These are phyloP conservation scores for Ogataea corticis DNA, from an alignment of 805 yeast genomes.

Conservation along the genomic window DNA sequence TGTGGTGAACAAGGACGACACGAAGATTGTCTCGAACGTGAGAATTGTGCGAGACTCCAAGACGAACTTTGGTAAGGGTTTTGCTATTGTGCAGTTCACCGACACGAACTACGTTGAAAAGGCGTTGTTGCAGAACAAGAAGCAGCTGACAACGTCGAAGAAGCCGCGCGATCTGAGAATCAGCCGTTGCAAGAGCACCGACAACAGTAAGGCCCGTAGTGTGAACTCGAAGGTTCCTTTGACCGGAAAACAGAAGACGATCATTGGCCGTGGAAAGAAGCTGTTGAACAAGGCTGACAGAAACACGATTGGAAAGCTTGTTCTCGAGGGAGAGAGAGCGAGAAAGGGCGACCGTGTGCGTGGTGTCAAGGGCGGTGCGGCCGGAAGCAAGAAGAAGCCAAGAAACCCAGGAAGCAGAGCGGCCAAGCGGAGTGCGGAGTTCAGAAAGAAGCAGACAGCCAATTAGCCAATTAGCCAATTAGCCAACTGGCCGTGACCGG, in stretches of 20 bases:
- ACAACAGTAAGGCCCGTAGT: slow-evolving; percentile 27
- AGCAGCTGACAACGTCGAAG: slow-evolving; percentile 45
- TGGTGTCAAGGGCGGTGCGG: slow-evolving; percentile 57
- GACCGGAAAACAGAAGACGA: slow-evolving; percentile 71
- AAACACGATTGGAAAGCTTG: slow-evolving; percentile 58
- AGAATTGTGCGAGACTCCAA: slow-evolving; percentile 89
- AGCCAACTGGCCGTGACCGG: no score
- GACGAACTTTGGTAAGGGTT: slow-evolving; percentile 95
- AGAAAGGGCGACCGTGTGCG: slow-evolving; percentile 60
- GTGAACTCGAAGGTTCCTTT: slow-evolving; percentile 6
- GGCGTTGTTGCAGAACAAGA: slow-evolving; percentile 76
- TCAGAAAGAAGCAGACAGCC: slow-evolving; percentile 16
- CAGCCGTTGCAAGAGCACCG: slow-evolving; percentile 57
- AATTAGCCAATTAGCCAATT: no score
- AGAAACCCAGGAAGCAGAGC: slow-evolving; percentile 55
- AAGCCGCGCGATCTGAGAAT: slow-evolving; percentile 71
- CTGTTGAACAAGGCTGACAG: slow-evolving; percentile 80
- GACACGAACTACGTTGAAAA: slow-evolving; percentile 72
- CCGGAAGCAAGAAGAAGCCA: slow-evolving; percentile 52
- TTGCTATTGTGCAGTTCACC: slow-evolving; percentile 90
- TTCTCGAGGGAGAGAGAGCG: slow-evolving; percentile 80
- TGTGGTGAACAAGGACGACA: slow-evolving; percentile 44
- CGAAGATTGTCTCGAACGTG: slow-evolving; percentile 68
- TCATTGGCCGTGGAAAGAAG: slow-evolving; percentile 75
- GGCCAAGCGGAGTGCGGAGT: slow-evolving; percentile 47